These are phyloP conservation scores for Saturnispora sanitii DNA, from an alignment of 805 yeast species.

Conservation along the genomic window DNA sequence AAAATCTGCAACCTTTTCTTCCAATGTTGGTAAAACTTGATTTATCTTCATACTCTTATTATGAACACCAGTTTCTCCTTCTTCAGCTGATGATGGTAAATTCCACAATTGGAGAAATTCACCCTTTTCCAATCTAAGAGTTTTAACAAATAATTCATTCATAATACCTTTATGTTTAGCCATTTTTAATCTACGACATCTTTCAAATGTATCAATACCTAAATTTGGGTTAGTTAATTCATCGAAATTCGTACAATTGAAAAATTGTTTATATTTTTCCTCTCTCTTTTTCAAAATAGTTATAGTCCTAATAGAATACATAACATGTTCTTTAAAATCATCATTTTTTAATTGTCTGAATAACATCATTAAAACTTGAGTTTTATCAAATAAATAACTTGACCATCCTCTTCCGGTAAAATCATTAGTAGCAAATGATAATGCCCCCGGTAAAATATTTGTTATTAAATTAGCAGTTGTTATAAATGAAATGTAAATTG, in stretches of 20 bases:
- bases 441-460: conserved; percentile 7
- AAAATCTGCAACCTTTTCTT: conserved; percentile 7
- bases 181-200: background rate
- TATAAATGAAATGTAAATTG: conserved; percentile 3
- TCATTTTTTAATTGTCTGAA: conserved; percentile 1
- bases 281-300: conserved; percentile 6
- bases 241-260: background rate
- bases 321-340: conserved; percentile 3
- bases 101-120: conserved; percentile 8
- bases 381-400: background rate
- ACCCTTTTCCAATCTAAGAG: conserved; percentile 7
- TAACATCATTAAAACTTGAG: conserved; percentile 1
- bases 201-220: conserved; percentile 1
- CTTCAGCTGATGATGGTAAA: background rate
- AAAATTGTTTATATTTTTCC: background rate
- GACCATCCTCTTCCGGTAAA: conserved; percentile 9
- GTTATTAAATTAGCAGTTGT: conserved; percentile 4
- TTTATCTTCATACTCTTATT: background rate
- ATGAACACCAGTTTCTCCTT: background rate
- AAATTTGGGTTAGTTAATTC: conserved; percentile 6
- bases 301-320: conserved; percentile 7
- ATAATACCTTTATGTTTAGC: background rate
- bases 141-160: conserved; percentile 3
- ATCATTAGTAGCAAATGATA: conserved; percentile 7
- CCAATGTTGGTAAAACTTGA: background rate